phyloP scores from a whole-genome alignment of 805 yeast genomes.

The Wickerhamiella sorbophila region DNA sequence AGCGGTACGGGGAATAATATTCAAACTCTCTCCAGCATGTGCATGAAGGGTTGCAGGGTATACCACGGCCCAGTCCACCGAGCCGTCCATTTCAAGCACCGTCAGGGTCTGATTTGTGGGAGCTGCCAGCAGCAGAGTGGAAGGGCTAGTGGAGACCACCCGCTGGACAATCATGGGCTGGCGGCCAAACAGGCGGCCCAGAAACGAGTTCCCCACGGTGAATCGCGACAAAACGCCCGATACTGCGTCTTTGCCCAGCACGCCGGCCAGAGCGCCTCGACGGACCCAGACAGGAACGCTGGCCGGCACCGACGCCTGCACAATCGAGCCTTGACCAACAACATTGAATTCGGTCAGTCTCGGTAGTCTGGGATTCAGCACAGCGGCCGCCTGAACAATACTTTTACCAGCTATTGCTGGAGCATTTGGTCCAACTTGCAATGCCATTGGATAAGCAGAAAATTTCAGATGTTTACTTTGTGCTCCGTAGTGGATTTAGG shows the following conservation, averaged over 20 bases:
- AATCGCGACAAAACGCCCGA: constrained; percentile 8
- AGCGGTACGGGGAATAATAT: constrained; percentile 18
- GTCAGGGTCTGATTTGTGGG: constrained; percentile 17
- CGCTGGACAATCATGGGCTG: constrained; percentile 17
- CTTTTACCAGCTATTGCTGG: constrained; percentile 14
- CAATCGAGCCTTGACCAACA: constrained; percentile 72
- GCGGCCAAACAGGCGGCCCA: constrained; percentile 12
- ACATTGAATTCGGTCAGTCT: constrained; percentile 11
- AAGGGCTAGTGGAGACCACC: constrained; percentile 13
- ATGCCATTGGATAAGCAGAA: too few relatives aligned
- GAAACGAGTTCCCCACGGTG: constrained; percentile 9
- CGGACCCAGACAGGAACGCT: constrained; percentile 13
- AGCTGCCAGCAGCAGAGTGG: constrained; percentile 13
- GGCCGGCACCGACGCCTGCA: constrained; percentile 66
- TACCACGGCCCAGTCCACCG: constrained; percentile 32
- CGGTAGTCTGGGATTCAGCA: constrained; percentile 14
- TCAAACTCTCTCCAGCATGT: constrained; percentile 30
- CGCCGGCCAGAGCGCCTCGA: constrained; percentile 14
- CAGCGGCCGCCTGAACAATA: constrained; percentile 12
- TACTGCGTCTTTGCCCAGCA: constrained; percentile 10
- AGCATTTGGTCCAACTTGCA: constrained; percentile 15
- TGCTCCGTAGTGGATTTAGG: too few relatives aligned
- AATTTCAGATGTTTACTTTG: too few relatives aligned
- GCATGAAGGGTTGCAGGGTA: constrained; percentile 30
- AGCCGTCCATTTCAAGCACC: constrained; percentile 28